A percentile compares a stretch with the other conserved stretches of the same genome.
phyloP scores from a whole-genome alignment of 1,139 yeast species.

The Scheffersomyces titani region DNA sequence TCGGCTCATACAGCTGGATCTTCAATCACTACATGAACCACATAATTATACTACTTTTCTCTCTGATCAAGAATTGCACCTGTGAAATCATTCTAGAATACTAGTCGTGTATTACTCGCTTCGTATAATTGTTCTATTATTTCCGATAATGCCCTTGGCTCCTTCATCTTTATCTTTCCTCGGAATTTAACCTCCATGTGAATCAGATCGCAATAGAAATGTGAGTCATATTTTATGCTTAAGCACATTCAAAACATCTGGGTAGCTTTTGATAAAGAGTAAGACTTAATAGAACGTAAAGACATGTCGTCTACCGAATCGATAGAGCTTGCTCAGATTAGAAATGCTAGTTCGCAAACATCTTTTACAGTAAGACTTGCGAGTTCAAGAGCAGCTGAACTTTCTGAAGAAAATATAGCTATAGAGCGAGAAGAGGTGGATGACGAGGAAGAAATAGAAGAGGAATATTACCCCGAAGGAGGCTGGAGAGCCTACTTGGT shows the following conservation, averaged over 20 bases:
- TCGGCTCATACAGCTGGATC: neutral
- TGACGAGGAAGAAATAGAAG: neutral
- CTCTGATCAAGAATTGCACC: no score
- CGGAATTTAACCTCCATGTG: neutral
- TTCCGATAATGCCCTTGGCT: neutral
- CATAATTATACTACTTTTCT: no score
- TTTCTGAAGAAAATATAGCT: neutral
- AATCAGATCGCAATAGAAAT: no score
- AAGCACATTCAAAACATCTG: no score
- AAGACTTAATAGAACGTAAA: neutral
- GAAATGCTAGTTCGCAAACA: neutral
- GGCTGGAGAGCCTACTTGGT: conserved; percentile 27
- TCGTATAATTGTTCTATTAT: neutral
- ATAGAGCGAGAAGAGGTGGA: neutral
- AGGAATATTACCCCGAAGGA: conserved; percentile 15
- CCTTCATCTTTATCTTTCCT: neutral
- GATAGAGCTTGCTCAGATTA: neutral
- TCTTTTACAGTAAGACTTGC: neutral
- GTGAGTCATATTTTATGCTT: no score
- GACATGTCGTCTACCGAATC: neutral
- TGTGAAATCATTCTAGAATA: no score
- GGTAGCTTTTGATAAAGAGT: neutral
- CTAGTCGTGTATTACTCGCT: neutral
- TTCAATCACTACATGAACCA: neutral
- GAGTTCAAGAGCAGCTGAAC: neutral